Evolutionary conservation across 345 rosid species (phyloP), one percentile per base, ranked within the genome.

Genomic region (Bruguiera gymnorhiza): DNA sequence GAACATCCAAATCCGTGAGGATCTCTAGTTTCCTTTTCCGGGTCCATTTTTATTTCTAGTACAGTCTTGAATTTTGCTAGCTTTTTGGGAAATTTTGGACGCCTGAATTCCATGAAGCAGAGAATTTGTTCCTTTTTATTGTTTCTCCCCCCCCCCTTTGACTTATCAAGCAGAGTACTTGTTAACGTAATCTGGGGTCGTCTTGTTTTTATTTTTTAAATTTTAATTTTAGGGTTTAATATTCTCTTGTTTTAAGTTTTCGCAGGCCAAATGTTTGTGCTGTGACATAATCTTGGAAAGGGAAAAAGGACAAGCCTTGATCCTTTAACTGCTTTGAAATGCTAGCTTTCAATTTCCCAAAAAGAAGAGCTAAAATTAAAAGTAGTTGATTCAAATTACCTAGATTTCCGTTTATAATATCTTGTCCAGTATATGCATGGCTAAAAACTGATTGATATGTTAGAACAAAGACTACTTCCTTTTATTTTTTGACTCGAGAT

Each of bases 1-100:
- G 81, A 19, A 78, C 65, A n/a, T 60, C 81, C 64, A 82, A 69
- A 79, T 79, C 85, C 78, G 98, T 93, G 76, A 82, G 75, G 63
- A 66, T 36, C 8, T n/a, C n/a, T 6, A 3, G 21, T 11, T 34
- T 29, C 8, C 18, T 55, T 20, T 37, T 6, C 4, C 18, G 52
- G 18, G 24, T 23, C n/a, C 50, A 6, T 9, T 37, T 37, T 10
- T 19, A 10, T 31, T 60, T 4, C 9, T n/a, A 16, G 10, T 20
- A 4, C 54, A 9, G 27, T 30, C 60, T 8, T 37, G 15, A 29
- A 15, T 19, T 48, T 56, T 10, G 1, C 37, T 8, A 21, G 30
- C 5, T 3, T 52, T 23, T 67, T n/a, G 18, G 8, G 29, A 26
- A 8, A 6, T 43, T 31, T 26, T 23, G 7, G 36, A 7, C 23